Evolutionary conservation across 2,329 filamentous ascomycete genomes (phyloP), one percentile per base, ranked within the genome.

Genomic region (Cordyceps farinosa): DNA sequence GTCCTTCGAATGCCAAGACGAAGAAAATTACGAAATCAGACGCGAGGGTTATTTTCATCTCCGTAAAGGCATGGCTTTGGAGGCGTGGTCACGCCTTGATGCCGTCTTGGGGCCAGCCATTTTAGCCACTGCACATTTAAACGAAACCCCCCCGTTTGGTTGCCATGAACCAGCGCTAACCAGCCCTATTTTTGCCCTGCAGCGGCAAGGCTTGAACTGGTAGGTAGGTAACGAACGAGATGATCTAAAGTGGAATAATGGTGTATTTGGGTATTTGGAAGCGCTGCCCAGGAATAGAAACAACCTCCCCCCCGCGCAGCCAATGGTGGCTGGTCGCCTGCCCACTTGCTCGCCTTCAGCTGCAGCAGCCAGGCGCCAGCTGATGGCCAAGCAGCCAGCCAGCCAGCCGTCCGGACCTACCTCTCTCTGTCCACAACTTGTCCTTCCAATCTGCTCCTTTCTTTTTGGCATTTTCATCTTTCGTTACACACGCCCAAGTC

Each of bases 291-390:
- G 13, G 47, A 60, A 60, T 52, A 60, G 57, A 36, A 38, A 22
- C 22, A 22, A 22, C 22, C 29, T 36, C 55, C 10, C 29, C 48
- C 40, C 27, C 22, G 27, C 34, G 27, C 52, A 60, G 57, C 57
- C 57, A 60, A 60, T 60, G 17, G 57, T 52, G 57, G 48, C 57
- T 36, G 38, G 44, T 59, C 48, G 29, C 27, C 36, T 27, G 57
- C 47, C 57, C 57, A 60, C 57, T 52, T 60, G 15, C 34, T 34
- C 27, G 29, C 34, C 48, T 52, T 60, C 57, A 60, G 57, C 57
- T 60, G 9, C 47, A 52, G 48, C 57, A 17, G 47, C 42, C n/a
- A 17, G n/a, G 27, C 57, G 36, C 47, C 57, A 34, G 47, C 57
- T 60, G 47, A 60, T 15, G 38, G 29, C 38, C 22, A 22, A 22